Conservation (phyloP, 352 stramenopile genomes). For the Phytopythium helicoides region DNA sequence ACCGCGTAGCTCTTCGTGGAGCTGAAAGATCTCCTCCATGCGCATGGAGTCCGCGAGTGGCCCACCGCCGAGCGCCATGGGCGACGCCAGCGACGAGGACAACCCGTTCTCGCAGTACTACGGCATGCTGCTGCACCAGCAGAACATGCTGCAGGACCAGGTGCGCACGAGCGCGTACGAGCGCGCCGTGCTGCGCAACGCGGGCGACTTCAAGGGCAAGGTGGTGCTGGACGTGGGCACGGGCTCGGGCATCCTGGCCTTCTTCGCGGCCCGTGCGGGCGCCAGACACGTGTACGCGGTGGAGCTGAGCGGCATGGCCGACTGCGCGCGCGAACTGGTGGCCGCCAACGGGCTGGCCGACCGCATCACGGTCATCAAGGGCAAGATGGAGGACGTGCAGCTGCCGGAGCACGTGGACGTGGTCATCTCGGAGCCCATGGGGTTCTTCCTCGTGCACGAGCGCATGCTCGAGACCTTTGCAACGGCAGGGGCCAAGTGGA, state of each 20-base stretch:
- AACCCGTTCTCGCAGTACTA: conserved; percentile 96
- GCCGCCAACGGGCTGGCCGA: conserved; percentile 93
- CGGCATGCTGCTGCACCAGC: conserved; percentile 97
- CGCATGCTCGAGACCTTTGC: conserved; percentile 99
- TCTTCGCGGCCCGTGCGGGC: conserved; percentile 97
- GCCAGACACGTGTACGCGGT: conserved; percentile 94
- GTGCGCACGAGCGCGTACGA: conserved; percentile 99
- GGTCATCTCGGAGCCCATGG: conserved; percentile 99
- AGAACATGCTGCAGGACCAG: conserved; percentile 99
- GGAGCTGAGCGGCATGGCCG: conserved; percentile 98
- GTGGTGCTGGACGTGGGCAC: conserved; percentile 99
- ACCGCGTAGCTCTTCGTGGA: too few relatives aligned
- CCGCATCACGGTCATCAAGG: conserved; percentile 97
- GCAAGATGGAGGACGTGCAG: conserved; percentile 96
- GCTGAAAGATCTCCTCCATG: too few relatives aligned
- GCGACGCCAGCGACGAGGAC: conserved; percentile 36
- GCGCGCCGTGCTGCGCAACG: conserved; percentile 96
- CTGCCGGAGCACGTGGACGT: conserved; percentile 97
- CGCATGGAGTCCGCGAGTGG: too few relatives aligned
- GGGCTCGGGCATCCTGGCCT: conserved; percentile 98
- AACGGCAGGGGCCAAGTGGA: conserved; percentile 92
- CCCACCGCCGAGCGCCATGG: too few relatives aligned
- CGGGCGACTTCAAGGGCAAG: conserved; percentile 95
- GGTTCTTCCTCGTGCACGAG: conserved; percentile 99
- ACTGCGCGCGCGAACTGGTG: conserved; percentile 94